Conservation (phyloP, 2,329 filamentous ascomycete genomes). For the Xylaria sp. region DNA sequence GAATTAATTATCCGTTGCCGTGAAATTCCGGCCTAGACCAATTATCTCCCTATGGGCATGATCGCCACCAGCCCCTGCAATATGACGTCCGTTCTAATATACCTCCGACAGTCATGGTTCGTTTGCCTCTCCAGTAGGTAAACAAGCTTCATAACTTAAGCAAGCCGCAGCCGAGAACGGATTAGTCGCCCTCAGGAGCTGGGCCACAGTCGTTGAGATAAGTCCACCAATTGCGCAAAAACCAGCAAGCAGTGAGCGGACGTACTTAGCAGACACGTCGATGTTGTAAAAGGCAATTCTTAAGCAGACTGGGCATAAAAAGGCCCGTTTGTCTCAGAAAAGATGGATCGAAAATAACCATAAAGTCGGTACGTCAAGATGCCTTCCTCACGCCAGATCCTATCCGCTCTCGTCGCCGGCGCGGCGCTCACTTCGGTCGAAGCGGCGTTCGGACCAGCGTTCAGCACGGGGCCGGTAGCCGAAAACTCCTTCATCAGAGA, state of each 20-base stretch:
- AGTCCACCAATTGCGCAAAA: constrained; percentile 6
- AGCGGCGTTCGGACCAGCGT: constrained; percentile 45
- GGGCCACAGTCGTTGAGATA: background rate
- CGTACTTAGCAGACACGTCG: background rate
- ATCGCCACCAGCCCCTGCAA: background rate
- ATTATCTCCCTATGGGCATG: background rate
- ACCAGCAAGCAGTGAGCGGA: background rate
- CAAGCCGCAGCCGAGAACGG: background rate
- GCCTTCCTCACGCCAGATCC: constrained; percentile 5
- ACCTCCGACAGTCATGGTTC: background rate
- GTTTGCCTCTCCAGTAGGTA: too few species aligned
- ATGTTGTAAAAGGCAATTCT: background rate
- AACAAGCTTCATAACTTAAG: too few species aligned
- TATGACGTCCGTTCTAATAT: background rate
- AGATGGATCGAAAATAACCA: background rate
- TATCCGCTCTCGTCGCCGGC: constrained; percentile 4
- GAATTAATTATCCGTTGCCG: background rate
- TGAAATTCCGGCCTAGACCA: background rate
- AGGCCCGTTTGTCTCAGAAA: background rate
- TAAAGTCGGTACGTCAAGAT: background rate
- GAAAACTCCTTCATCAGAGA: constrained; percentile 49
- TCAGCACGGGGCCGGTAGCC: constrained; percentile 51
- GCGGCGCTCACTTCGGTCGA: background rate
- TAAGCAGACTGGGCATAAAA: background rate
- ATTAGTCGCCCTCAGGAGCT: background rate